Evolutionary conservation across 768 basidiomycete genomes (phyloP).

Genomic region (Tricholoma terreum): DNA sequence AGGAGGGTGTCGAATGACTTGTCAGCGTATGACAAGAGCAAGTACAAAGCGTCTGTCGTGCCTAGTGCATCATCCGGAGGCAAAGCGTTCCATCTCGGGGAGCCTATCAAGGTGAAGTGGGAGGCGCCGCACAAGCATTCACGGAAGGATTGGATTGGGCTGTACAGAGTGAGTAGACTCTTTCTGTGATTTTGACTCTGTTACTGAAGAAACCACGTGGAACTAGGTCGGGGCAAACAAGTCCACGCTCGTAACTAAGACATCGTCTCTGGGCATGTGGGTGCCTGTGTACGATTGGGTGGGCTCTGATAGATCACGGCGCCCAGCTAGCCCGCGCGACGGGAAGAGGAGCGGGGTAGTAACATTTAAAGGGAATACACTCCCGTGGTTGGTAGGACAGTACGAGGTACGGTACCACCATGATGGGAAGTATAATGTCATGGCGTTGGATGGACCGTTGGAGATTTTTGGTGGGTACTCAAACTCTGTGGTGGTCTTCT

Average conservation of each 20-base stretch:
- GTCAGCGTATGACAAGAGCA: conserved; percentile 71
- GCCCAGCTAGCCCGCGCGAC: conserved; percentile 36
- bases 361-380: conserved; percentile 70
- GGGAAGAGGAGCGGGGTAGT: conserved; percentile 56
- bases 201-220: conserved; percentile 3
- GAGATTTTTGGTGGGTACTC: conserved; percentile 77
- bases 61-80: conserved; percentile 44
- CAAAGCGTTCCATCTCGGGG: conserved; percentile 82
- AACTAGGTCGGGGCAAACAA: conserved; percentile 84
- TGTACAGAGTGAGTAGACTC: conserved; percentile 60
- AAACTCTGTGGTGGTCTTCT: background rate
- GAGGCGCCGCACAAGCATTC: conserved; percentile 84
- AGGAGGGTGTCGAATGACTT: conserved; percentile 83
- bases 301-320: conserved; percentile 36
- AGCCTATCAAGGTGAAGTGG: conserved; percentile 86
- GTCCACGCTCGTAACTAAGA: conserved; percentile 77
- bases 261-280: conserved; percentile 89
- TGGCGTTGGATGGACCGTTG: conserved; percentile 79
- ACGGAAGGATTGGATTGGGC: conserved; percentile 93
- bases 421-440: conserved; percentile 96
- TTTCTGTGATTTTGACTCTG: conserved; percentile 4
- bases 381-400: conserved; percentile 82
- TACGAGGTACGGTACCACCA: conserved; percentile 97
- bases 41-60: conserved; percentile 70
- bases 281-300: conserved; percentile 80